A percentile compares a stretch with the other conserved stretches of the same genome.
Evolutionary conservation across 176 grass and related monocot species (phyloP).

Genomic region (Zizania latifolia): DNA sequence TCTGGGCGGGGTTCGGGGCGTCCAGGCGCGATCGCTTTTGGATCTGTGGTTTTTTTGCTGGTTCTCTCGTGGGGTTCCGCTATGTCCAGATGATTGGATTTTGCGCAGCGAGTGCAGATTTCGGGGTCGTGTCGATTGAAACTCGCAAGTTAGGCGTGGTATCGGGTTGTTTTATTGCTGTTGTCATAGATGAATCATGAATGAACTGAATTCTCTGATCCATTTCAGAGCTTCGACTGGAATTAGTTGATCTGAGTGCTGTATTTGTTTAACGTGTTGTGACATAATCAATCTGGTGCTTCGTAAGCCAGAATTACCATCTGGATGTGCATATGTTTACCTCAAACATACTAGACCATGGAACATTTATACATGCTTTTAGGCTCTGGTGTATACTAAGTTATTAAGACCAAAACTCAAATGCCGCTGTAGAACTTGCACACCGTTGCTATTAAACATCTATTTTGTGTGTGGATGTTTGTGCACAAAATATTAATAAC

Average conservation of each 20-base stretch:
- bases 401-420: background rate
- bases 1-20: constrained; percentile 21
- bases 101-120: background rate
- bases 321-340: background rate
- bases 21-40: constrained; percentile 5
- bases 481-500: background rate
- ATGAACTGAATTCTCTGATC: constrained; percentile 3
- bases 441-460: background rate
- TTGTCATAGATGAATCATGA: background rate
- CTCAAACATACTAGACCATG: background rate
- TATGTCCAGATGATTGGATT: constrained; percentile 15
- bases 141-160: background rate
- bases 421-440: background rate
- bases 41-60: constrained; percentile 29
- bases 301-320: background rate
- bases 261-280: background rate
- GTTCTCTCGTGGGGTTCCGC: background rate
- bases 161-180: background rate
- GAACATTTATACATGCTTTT: background rate
- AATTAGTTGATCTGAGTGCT: background rate
- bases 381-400: background rate
- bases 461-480: background rate
- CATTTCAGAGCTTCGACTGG: background rate
- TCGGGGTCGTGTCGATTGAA: background rate
- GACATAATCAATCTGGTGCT: background rate